Evolutionary conservation across 164 flowering plant species (phyloP), one percentile per base, ranked within the genome.

Genomic region (Houttuynia cordata): DNA sequence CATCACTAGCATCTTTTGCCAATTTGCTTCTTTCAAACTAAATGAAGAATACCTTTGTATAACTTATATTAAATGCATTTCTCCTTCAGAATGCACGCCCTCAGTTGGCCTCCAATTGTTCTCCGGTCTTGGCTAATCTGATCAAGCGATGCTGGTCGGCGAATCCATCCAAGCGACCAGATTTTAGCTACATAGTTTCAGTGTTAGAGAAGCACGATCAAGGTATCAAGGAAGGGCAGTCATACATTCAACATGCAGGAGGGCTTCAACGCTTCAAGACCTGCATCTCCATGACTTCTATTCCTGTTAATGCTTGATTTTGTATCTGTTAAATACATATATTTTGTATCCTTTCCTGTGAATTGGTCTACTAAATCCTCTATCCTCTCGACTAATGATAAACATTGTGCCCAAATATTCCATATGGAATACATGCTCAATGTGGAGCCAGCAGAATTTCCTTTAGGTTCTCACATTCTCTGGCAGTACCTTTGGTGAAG

Each of bases 71-170:
- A 30, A 30, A 30, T 30, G 37, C 6, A 30, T 55, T 24, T 63
- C 22, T 52, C 51, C 53, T 62, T 60, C 91, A 93, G 97, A 86
- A 90, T 62, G 96, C 80, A 58, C 61, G 97, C 52, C 97, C 99
- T 12, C 93, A 86, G 22, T 30, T 94, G 61, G 88, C 96, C 7
- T 86, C 81, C 3, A 83, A 86, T 67, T 94, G 97, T 65, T 96
- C 86, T 67, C 89, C 96, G 1, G 89, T 79, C 1, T 76, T 94
- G 2, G 91, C 86, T 0, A 88, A 83, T 70, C 94, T 94, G 6
- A 90, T 94, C 49, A 88, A 81, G 74, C 80, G 85, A 0, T 94
- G 99, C 73, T 94, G 99, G 99, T 76, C 95, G 10, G 74, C 77
- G 41, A 88, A 88, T 52, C 97, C 99, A 0, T 74, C 92, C 0